Evolutionary conservation across 345 rosid genomes (phyloP).

Genomic region (Populus davidiana): DNA sequence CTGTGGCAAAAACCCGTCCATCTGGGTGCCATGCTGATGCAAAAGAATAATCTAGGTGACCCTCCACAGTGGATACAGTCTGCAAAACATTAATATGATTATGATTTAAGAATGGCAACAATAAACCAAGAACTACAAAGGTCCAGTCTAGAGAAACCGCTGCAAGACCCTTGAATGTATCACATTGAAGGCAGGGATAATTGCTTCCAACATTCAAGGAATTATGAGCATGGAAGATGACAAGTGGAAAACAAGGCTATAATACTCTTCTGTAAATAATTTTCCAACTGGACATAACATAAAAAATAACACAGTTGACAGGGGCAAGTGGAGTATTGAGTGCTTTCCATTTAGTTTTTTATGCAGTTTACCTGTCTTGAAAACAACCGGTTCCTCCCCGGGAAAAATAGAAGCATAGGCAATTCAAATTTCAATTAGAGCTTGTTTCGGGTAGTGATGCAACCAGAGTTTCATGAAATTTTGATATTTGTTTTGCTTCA

Average conservation of each 20-base stretch:
- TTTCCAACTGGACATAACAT: not conserved
- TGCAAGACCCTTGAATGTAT: not conserved
- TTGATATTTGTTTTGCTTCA: too few relatives aligned
- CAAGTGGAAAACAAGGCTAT: not conserved
- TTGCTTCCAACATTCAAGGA: not conserved
- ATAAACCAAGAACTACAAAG: not conserved
- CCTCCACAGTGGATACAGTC: constrained; percentile 38
- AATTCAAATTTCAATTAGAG: not conserved
- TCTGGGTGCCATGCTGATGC: constrained; percentile 73
- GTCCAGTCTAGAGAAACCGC: not conserved
- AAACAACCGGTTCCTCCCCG: not conserved
- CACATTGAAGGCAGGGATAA: not conserved
- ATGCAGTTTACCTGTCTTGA: not conserved
- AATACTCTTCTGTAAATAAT: not conserved
- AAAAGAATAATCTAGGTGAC: constrained; percentile 61
- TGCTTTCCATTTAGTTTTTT: not conserved
- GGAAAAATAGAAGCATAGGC: not conserved
- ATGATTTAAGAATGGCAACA: not conserved
- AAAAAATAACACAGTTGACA: not conserved
- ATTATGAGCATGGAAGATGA: not conserved
- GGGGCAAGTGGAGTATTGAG: not conserved
- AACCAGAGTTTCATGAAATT: too few relatives aligned
- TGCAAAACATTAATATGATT: constrained; percentile 11
- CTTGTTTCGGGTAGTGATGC: too few relatives aligned
- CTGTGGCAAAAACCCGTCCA: constrained; percentile 49